These are phyloP conservation scores for Aspergillus fijiensis DNA, from an alignment of 2,329 filamentous ascomycete species.

Conservation along the genomic window DNA sequence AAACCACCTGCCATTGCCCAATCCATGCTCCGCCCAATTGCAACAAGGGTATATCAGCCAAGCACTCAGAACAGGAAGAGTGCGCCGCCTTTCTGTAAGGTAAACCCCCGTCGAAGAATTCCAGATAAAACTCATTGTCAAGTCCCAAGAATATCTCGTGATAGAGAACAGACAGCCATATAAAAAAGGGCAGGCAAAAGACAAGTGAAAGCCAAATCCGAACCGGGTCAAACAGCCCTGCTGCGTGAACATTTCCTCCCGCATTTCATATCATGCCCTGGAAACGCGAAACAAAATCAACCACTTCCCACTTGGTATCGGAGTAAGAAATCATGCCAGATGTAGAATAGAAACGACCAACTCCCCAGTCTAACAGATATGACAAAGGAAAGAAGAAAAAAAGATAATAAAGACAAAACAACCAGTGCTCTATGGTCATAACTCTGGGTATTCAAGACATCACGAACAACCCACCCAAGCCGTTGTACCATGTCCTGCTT, in stretches of 20 bases:
- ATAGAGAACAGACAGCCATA: conserved; percentile 7
- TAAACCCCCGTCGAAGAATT: conserved; percentile 7
- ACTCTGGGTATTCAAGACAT: conserved; percentile 27
- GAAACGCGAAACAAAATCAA: conserved; percentile 16
- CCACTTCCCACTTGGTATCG: conserved; percentile 27
- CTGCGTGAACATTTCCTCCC: conserved; percentile 13
- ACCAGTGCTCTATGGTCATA: conserved; percentile 43
- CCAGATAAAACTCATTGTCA: neutral
- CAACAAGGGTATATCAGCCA: conserved; percentile 19
- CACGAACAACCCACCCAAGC: conserved; percentile 19
- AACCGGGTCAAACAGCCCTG: conserved; percentile 15
- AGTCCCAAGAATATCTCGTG: neutral
- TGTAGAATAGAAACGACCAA: conserved; percentile 27
- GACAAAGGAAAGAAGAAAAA: conserved; percentile 26
- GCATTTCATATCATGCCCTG: conserved; percentile 9
- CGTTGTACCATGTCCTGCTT: conserved; percentile 22
- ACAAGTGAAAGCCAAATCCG: conserved; percentile 1
- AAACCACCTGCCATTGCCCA: conserved; percentile 14
- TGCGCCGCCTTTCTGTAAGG: conserved; percentile 10
- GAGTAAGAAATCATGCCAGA: conserved; percentile 17
- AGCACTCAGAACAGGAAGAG: neutral
- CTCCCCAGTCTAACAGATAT: conserved; percentile 41
- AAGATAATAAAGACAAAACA: conserved; percentile 16
- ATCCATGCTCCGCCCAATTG: conserved; percentile 19
- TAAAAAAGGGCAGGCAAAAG: neutral